Evolutionary conservation across 495 filamentous ascomycete species (phyloP).

Genomic region (Talaromyces trachyspermus): DNA sequence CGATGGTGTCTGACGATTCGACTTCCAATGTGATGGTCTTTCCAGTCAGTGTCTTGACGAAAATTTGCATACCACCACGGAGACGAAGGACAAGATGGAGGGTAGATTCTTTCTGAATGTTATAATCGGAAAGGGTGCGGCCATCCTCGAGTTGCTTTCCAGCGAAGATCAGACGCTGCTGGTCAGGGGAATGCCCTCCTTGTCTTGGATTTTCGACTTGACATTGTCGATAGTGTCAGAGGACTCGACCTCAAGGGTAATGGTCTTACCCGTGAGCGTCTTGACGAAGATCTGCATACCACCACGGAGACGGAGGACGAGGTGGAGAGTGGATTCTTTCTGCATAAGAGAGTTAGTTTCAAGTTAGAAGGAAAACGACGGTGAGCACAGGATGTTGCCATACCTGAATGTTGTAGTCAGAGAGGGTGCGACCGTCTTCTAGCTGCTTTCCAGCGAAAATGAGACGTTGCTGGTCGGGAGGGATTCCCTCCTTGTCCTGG

Average conservation of each 20-base stretch:
- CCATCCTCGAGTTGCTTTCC: conserved; percentile 69
- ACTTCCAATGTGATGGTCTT: conserved; percentile 69
- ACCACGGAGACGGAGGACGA: conserved; percentile 95
- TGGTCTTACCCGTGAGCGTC: conserved; percentile 86
- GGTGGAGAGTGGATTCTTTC: conserved; percentile 91
- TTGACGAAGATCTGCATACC: conserved; percentile 84
- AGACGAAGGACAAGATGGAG: conserved; percentile 65
- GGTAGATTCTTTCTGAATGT: conserved; percentile 67
- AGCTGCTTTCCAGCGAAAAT: conserved; percentile 99
- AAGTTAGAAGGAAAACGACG: too few relatives aligned
- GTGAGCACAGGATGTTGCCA: too few relatives aligned
- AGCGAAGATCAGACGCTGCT: conserved; percentile 68
- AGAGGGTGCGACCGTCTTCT: conserved; percentile 92
- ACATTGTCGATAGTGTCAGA: conserved; percentile 97
- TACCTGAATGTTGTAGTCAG: conserved; percentile 92
- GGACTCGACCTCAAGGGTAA: conserved; percentile 96
- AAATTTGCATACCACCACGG: conserved; percentile 69
- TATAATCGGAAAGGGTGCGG: conserved; percentile 65
- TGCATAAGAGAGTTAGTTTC: neutral
- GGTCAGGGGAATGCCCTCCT: conserved; percentile 75
- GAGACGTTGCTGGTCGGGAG: conserved; percentile 94
- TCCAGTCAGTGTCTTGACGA: conserved; percentile 65
- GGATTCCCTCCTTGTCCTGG: conserved; percentile 98
- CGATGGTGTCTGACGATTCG: conserved; percentile 84
- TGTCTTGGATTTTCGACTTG: conserved; percentile 72